These are phyloP conservation scores for Phaeosphaeriaceae sp. DNA, from an alignment of 2,329 filamentous ascomycete species.

Conservation along the genomic window DNA sequence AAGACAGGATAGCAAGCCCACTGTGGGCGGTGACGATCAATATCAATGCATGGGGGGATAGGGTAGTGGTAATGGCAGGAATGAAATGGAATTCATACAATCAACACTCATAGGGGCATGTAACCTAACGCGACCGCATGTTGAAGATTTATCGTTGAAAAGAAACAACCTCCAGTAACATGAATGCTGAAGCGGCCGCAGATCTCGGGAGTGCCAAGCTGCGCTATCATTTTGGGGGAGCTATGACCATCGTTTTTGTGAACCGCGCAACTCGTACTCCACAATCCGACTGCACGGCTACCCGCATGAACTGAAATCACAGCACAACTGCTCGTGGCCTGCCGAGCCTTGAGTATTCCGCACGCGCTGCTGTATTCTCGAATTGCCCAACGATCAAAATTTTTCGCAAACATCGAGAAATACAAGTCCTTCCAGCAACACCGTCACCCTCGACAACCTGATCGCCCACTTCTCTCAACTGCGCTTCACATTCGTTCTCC, in stretches of 20 bases:
- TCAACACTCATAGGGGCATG: not conserved
- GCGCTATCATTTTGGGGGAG: constrained; percentile 15
- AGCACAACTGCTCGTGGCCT: not conserved
- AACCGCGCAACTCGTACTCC: constrained; percentile 6
- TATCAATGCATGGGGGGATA: constrained; percentile 10
- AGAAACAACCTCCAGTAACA: not conserved
- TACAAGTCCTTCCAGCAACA: not conserved
- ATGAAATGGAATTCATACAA: not conserved
- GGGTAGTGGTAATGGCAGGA: constrained; percentile 21
- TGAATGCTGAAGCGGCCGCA: not conserved
- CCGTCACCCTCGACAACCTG: not conserved
- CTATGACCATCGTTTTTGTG: constrained; percentile 28
- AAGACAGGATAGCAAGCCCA: constrained; percentile 7
- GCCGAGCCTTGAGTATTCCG: not conserved
- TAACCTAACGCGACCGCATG: not conserved
- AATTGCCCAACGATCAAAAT: not conserved
- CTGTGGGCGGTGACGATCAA: constrained; percentile 10
- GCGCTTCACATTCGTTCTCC: not conserved
- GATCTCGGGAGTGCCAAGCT: not conserved
- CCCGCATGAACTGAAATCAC: not conserved
- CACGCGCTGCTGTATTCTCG: not conserved
- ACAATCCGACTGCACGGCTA: constrained; percentile 4
- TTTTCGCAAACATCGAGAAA: not conserved
- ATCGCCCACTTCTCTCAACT: not conserved
- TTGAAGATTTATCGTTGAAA: too few relatives aligned